Percentiles rank a stretch among this genome's conserved stretches.
Evolutionary conservation across 306 rosid genomes (phyloP).

Genomic region (Glycyrrhiza uralensis): DNA sequence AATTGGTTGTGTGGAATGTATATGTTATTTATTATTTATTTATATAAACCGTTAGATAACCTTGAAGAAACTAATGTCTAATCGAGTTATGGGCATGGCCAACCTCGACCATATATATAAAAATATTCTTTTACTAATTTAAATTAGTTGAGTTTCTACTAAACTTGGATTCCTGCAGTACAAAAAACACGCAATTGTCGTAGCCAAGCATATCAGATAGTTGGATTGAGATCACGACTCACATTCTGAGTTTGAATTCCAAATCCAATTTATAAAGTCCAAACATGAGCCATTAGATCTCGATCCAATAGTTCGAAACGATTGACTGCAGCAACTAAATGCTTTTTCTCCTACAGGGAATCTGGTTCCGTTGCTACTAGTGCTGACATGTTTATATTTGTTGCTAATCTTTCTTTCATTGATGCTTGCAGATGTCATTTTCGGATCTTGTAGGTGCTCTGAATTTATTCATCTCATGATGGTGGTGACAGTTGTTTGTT

Average conservation of each 20-base stretch:
- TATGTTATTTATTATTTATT: neutral
- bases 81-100: neutral
- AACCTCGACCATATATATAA: neutral
- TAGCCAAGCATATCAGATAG: too few species aligned
- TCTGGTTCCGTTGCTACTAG: too few species aligned
- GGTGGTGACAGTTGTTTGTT: constrained; percentile 8
- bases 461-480: neutral
- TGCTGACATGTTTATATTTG: constrained; percentile 1
- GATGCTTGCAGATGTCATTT: constrained; percentile 81
- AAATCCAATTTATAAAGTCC: too few species aligned
- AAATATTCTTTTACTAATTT: neutral
- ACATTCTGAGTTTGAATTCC: too few species aligned
- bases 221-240: too few species aligned
- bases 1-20: neutral
- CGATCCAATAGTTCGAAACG: too few species aligned
- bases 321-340: too few species aligned
- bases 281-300: too few species aligned
- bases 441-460: constrained; percentile 53
- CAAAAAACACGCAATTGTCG: too few species aligned
- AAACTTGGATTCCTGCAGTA: too few species aligned
- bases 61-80: neutral
- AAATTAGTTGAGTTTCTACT: neutral
- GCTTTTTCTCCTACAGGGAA: too few species aligned
- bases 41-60: neutral
- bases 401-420: constrained; percentile 25